Conservation (phyloP, 345 rosid genomes). For the Boechera divaricarpa region DNA sequence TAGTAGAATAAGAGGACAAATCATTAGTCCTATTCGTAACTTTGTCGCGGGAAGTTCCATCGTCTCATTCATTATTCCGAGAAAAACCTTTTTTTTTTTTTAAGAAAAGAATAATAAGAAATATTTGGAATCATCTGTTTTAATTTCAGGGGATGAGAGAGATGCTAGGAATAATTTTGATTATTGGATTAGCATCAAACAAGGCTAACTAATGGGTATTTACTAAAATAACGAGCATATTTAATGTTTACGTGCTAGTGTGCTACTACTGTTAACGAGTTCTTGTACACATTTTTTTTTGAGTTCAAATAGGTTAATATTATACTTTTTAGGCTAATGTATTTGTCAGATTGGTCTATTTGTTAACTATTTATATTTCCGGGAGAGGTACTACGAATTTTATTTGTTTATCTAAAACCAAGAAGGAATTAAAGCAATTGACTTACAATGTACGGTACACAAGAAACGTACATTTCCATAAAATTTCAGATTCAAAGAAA, state of each 20-base stretch:
- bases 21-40: constrained; percentile 31
- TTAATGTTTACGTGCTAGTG: background rate
- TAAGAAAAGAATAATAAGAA: background rate
- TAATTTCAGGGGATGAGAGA: constrained; percentile 30
- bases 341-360: background rate
- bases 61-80: background rate
- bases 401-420: background rate
- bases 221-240: background rate
- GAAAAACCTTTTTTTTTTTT: background rate
- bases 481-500: constrained; percentile 27
- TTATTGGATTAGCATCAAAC: constrained; percentile 36
- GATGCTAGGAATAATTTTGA: constrained; percentile 24
- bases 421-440: background rate
- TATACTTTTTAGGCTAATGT: too few relatives aligned
- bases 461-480: constrained; percentile 15
- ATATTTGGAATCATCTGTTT: background rate
- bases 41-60: constrained; percentile 35
- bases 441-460: constrained; percentile 3
- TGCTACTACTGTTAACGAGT: background rate
- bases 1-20: constrained; percentile 33
- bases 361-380: background rate
- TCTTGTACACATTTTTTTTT: background rate
- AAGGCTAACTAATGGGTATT: constrained; percentile 6
- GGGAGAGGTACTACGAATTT: background rate
- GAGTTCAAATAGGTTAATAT: too few relatives aligned